Evolutionary conservation across 805 yeast genomes (phyloP).

Genomic region (Candida xyloterini): DNA sequence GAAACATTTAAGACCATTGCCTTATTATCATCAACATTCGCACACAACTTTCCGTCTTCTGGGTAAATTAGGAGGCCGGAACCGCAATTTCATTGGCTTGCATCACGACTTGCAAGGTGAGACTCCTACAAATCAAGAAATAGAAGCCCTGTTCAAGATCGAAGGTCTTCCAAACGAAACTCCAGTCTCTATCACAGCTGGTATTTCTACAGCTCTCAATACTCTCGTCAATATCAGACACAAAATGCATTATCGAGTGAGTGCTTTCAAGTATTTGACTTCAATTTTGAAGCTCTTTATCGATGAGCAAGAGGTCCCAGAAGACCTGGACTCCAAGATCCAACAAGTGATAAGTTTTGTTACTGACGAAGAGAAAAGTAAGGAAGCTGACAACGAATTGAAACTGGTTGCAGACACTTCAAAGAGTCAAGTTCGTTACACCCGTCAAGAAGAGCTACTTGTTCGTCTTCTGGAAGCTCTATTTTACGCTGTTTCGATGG

Average conservation of each 20-base stretch:
- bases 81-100: slow-evolving; percentile 78
- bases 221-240: slow-evolving; percentile 66
- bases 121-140: slow-evolving; percentile 57
- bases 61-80: slow-evolving; percentile 96
- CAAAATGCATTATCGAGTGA: slow-evolving; percentile 64
- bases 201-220: slow-evolving; percentile 71
- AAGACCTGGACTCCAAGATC: slow-evolving; percentile 41
- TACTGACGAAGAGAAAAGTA: slow-evolving; percentile 30
- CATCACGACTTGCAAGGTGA: slow-evolving; percentile 61
- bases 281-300: slow-evolving; percentile 67
- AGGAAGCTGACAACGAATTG: slow-evolving; percentile 19
- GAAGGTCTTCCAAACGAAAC: slow-evolving; percentile 63
- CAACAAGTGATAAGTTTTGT: slow-evolving; percentile 47
- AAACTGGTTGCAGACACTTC: slow-evolving; percentile 39
- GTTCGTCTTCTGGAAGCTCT: slow-evolving; percentile 63
- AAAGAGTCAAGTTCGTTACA: slow-evolving; percentile 47
- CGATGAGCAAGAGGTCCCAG: slow-evolving; percentile 49
- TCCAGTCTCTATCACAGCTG: slow-evolving; percentile 80
- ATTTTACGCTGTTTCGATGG: slow-evolving; percentile 73
- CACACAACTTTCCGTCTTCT: slow-evolving; percentile 90
- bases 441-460: slow-evolving; percentile 63
- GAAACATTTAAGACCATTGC: slow-evolving; percentile 86
- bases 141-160: slow-evolving; percentile 64
- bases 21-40: slow-evolving; percentile 91
- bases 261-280: slow-evolving; percentile 73